phyloP scores from a whole-genome alignment of 257 asterid species.

The Fraxinus americana region DNA sequence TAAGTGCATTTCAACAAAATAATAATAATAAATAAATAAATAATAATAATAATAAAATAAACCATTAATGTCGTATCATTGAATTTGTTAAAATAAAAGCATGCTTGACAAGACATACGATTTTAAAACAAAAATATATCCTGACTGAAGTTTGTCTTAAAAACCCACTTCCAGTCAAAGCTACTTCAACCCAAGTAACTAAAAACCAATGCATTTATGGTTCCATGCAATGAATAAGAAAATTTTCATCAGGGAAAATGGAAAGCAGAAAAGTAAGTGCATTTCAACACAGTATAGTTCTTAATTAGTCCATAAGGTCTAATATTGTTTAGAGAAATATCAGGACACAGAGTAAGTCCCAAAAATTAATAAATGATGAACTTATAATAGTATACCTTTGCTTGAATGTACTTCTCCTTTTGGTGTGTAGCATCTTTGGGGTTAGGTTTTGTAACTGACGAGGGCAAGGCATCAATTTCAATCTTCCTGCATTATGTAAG shows the following conservation, averaged over 20 bases:
- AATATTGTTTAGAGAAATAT: conserved; percentile 12
- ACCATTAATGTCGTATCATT: neutral
- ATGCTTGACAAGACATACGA: conserved; percentile 10
- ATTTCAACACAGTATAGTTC: neutral
- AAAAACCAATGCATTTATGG: conserved; percentile 11
- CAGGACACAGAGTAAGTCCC: neutral
- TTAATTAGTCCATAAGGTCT: neutral
- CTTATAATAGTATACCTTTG: conserved; percentile 62
- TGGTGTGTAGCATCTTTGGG: conserved; percentile 57
- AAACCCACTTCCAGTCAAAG: conserved; percentile 2
- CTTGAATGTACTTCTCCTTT: conserved; percentile 84
- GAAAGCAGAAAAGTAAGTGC: too few relatives aligned
- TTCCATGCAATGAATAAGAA: neutral
- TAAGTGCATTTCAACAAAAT: too few relatives aligned
- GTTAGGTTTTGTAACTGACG: conserved; percentile 66
- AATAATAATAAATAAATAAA: neutral
- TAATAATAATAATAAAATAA: neutral
- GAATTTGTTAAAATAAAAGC: conserved; percentile 9
- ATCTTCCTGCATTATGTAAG: conserved; percentile 37
- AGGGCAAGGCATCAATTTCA: conserved; percentile 42
- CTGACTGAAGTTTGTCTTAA: neutral
- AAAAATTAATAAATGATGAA: conserved; percentile 20
- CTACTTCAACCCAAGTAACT: conserved; percentile 17
- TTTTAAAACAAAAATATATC: conserved; percentile 1
- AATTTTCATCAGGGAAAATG: neutral